These are phyloP conservation scores for Chaetomium strumarium DNA, from an alignment of 2,329 filamentous ascomycete genomes.

Conservation along the genomic window DNA sequence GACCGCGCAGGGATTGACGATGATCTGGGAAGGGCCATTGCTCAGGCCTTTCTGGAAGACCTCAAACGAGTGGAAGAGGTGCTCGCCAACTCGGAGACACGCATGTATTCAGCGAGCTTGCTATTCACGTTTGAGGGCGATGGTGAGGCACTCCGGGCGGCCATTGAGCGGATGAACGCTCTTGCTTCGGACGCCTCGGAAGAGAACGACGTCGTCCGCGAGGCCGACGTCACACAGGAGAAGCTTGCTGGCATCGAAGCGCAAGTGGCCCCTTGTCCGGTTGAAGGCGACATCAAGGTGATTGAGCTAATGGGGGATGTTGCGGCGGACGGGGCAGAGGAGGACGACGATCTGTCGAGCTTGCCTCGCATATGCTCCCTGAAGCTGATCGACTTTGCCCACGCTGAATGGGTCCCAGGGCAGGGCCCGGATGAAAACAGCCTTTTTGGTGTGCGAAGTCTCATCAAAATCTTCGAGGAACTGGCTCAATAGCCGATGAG, in stretches of 20 bases:
- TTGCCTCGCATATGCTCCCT: constrained; percentile 66
- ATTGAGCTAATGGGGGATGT: constrained; percentile 12
- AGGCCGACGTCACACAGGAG: constrained; percentile 16
- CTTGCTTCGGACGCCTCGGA: constrained; percentile 47
- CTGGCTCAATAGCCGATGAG: constrained; percentile 38
- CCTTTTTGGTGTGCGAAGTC: constrained; percentile 65
- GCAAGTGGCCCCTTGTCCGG: constrained; percentile 5
- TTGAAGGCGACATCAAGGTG: constrained; percentile 19
- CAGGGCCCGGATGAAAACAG: constrained; percentile 81
- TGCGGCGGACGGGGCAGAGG: constrained; percentile 42
- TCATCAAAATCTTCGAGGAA: constrained; percentile 65
- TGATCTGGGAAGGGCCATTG: constrained; percentile 51
- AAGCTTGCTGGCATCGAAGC: not conserved
- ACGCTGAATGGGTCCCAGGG: constrained; percentile 77
- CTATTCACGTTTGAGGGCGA: constrained; percentile 62
- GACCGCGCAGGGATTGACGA: constrained; percentile 51
- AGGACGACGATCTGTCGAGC: constrained; percentile 39
- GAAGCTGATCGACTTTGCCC: constrained; percentile 95
- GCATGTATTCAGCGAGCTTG: constrained; percentile 59
- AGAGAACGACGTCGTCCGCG: constrained; percentile 16
- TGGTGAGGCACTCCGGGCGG: constrained; percentile 45
- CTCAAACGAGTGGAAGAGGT: constrained; percentile 48
- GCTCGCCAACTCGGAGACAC: constrained; percentile 50
- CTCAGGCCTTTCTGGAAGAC: constrained; percentile 48
- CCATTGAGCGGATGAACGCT: constrained; percentile 50